Evolutionary conservation across 1,284 basidiomycete species (phyloP), one percentile per base, ranked within the genome.

Genomic region (Trichosporon ovoides): DNA sequence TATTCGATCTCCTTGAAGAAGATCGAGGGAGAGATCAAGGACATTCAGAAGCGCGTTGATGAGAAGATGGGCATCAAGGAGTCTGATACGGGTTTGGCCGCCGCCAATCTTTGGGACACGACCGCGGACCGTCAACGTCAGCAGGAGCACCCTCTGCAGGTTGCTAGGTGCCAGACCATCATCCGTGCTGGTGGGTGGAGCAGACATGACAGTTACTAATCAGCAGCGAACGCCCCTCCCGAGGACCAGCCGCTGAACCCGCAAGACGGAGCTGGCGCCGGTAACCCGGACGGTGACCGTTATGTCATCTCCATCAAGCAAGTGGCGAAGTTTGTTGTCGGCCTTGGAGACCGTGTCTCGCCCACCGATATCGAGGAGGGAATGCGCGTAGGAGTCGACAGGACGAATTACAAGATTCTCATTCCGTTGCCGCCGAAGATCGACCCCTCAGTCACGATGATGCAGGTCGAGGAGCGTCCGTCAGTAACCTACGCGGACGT

Each of bases 271-370:
- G 76, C 74, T 2, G 75, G 75, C 11, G 77, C 71, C 9, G 75
- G 77, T 10, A 77, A 75, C 52, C 75, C 76, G 72, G 95, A 98
- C 74, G 91, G 93, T 70, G 94, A 98, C 80, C 94, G 97, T 79
- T 98, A 99, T 77, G 91, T 99, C 68, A 98, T 99, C 79, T 97
- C 97, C 77, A 94, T 99, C 78, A 97, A 98, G 79, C 96, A 99
- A 80, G 97, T 98, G 70, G 96, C 96, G 28, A 99, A 99, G 80
- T 98, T 98, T 74, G 96, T 99, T 14, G 96, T 99, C 37, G 94
- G 93, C 10, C 81, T 99, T 13, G 94, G 94, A 20, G 96, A 98
- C 67, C 86, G 91, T 55, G 91, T 99, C 2, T 91, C 96, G 24
- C 91, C 94, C 2, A 97, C 94, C 9, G 96, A 99, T 80, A 93